These are phyloP conservation scores for Aquilaria sinensis DNA, from an alignment of 345 rosid species.

Conservation along the genomic window DNA sequence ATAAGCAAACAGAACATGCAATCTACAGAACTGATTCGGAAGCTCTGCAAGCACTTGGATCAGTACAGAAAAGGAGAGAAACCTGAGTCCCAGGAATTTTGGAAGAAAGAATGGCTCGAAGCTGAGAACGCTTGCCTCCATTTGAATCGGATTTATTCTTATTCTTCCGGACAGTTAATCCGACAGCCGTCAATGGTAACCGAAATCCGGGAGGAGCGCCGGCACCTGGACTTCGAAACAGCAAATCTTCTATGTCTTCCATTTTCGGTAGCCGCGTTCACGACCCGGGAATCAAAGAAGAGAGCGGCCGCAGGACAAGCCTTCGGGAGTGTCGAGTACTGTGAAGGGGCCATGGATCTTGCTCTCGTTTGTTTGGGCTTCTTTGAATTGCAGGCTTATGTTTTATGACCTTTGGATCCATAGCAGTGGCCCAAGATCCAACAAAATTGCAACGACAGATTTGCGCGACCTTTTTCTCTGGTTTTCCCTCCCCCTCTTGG, in stretches of 20 bases:
- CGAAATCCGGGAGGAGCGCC: constrained; percentile 71
- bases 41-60: neutral
- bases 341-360: neutral
- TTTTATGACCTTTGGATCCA: no score
- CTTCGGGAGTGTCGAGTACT: constrained; percentile 14
- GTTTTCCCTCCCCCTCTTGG: no score
- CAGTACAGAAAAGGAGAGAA: constrained; percentile 4
- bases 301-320: neutral
- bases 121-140: constrained; percentile 20
- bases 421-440: no score
- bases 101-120: constrained; percentile 26
- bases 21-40: neutral
- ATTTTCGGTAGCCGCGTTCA: constrained; percentile 19
- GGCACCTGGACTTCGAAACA: constrained; percentile 37
- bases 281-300: constrained; percentile 9
- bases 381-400: no score
- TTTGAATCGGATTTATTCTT: constrained; percentile 25
- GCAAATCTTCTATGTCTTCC: constrained; percentile 90
- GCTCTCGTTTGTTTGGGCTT: no score
- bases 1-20: neutral
- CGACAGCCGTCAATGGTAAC: constrained; percentile 55
- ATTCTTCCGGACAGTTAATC: constrained; percentile 42
- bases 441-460: no score
- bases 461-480: no score
- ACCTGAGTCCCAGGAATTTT: constrained; percentile 88